Conservation (phyloP, 208 protist genomes). For the Trypanosoma boissoni region DNA sequence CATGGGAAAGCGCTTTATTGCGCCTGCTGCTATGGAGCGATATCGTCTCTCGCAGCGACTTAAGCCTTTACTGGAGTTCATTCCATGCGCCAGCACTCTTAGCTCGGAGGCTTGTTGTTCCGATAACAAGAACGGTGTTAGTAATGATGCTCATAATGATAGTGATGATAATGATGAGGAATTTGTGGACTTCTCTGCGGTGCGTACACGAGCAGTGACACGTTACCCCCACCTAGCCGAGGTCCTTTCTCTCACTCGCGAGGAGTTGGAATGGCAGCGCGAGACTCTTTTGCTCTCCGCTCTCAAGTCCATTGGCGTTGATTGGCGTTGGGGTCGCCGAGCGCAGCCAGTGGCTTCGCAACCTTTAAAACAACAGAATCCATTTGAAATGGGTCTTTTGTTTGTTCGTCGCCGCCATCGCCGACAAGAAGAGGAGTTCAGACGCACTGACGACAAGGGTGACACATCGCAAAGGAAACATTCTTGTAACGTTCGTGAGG, state of each 20-base stretch:
- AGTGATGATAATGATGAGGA: slow-evolving; percentile 1
- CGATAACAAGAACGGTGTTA: not conserved
- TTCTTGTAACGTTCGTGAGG: too few species aligned
- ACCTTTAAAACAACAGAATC: not conserved
- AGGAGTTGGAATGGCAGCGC: not conserved
- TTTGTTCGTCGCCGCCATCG: not conserved
- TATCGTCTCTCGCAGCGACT: slow-evolving; percentile 21
- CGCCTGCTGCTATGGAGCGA: slow-evolving; percentile 21
- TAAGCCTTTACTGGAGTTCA: slow-evolving; percentile 18
- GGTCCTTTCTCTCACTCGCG: slow-evolving; percentile 8
- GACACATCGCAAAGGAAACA: too few species aligned
- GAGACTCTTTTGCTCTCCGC: slow-evolving; percentile 14
- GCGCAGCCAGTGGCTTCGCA: not conserved
- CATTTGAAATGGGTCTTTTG: not conserved
- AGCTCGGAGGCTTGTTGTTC: not conserved
- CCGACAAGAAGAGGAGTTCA: too few species aligned
- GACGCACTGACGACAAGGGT: too few species aligned
- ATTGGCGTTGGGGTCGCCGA: slow-evolving; percentile 20
- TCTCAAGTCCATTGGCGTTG: slow-evolving; percentile 13
- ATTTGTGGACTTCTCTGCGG: slow-evolving; percentile 24
- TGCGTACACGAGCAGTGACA: slow-evolving; percentile 12
- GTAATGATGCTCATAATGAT: not conserved
- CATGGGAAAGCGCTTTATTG: slow-evolving; percentile 25
- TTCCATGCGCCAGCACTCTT: slow-evolving; percentile 1
- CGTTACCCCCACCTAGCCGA: slow-evolving; percentile 9